These are phyloP conservation scores for Pezicula radicicola DNA, from an alignment of 2,329 filamentous ascomycete genomes.

Conservation along the genomic window DNA sequence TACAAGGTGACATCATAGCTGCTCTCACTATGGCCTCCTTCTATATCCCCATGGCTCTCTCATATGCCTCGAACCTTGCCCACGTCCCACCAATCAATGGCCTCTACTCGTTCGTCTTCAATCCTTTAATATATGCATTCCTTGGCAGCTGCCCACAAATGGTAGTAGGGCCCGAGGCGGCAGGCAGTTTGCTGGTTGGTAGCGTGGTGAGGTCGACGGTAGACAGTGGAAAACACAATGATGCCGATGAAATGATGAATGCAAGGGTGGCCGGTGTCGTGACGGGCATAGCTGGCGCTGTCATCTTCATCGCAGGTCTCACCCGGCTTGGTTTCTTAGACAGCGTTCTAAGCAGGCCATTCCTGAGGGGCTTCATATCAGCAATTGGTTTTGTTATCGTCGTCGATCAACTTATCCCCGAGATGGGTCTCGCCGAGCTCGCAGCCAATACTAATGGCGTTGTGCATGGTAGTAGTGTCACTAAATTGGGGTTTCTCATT, in stretches of 20 bases:
- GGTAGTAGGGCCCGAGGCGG: constrained; percentile 92
- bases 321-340: constrained; percentile 89
- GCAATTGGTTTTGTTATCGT: constrained; percentile 96
- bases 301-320: constrained; percentile 83
- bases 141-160: constrained; percentile 90
- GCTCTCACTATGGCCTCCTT: constrained; percentile 97
- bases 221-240: constrained; percentile 59
- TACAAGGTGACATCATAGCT: constrained; percentile 83
- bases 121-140: constrained; percentile 85
- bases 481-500: constrained; percentile 80
- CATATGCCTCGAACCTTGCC: constrained; percentile 85
- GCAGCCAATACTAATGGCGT: constrained; percentile 62
- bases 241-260: constrained; percentile 65
- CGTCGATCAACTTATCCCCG: constrained; percentile 89
- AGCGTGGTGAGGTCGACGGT: constrained; percentile 79
- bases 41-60: constrained; percentile 96
- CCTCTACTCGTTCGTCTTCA: constrained; percentile 90
- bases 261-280: constrained; percentile 85
- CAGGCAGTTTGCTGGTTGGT: constrained; percentile 86
- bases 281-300: constrained; percentile 81
- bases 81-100: constrained; percentile 93
- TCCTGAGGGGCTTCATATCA: constrained; percentile 92
- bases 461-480: constrained; percentile 79
- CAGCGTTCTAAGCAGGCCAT: constrained; percentile 88
- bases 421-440: constrained; percentile 70